These are phyloP conservation scores for Fragaria nilgerrensis DNA, from an alignment of 306 rosid genomes.

Conservation along the genomic window DNA sequence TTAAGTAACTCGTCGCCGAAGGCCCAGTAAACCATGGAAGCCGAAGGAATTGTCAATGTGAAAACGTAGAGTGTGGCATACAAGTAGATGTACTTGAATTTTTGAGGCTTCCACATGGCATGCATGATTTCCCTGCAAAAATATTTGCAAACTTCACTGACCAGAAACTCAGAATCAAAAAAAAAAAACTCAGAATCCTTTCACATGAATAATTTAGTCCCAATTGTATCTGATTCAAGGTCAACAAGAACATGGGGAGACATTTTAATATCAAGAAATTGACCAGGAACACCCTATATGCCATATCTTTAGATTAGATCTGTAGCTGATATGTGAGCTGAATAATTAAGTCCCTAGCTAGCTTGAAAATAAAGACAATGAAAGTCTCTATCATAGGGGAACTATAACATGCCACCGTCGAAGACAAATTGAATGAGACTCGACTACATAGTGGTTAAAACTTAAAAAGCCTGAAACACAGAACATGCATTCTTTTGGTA, in stretches of 20 bases:
- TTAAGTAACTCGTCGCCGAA: constrained; percentile 82
- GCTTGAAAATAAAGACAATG: neutral
- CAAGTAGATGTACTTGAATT: constrained; percentile 84
- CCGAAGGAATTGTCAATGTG: constrained; percentile 85
- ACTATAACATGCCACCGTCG: neutral
- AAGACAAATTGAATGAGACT: neutral
- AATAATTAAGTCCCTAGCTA: neutral
- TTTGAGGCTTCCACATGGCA: constrained; percentile 99
- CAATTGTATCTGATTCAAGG: neutral
- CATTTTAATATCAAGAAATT: constrained; percentile 8
- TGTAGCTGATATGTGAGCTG: constrained; percentile 3
- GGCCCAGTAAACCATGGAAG: constrained; percentile 89
- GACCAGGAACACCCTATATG: constrained; percentile 9
- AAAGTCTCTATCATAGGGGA: neutral
- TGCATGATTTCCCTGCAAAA: constrained; percentile 92
- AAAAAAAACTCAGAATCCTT: neutral
- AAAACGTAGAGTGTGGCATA: constrained; percentile 87
- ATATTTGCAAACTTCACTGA: constrained; percentile 6
- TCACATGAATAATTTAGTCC: neutral
- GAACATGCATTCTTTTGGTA: neutral
- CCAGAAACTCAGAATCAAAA: neutral
- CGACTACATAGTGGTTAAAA: neutral
- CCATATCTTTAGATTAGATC: neutral
- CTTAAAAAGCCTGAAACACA: neutral
- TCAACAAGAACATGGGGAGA: constrained; percentile 17